Conservation (phyloP, 129 eudicot species). For the Rutidosis leptorrhynchoides region DNA sequence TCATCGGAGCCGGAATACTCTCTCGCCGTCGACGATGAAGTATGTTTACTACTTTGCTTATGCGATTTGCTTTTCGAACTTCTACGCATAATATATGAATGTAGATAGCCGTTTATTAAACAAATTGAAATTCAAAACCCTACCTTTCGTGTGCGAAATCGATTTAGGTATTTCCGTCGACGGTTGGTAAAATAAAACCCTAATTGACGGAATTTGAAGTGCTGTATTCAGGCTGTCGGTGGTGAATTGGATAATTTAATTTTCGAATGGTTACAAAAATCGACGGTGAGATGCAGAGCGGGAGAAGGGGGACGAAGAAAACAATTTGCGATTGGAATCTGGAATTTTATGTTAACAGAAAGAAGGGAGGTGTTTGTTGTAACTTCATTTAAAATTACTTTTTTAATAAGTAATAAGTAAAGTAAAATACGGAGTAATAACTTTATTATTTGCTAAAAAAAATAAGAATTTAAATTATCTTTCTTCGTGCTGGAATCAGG, state of each 20-base stretch:
- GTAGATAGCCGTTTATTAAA: neutral
- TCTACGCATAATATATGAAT: slow-evolving; percentile 52
- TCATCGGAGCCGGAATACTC: slow-evolving; percentile 81
- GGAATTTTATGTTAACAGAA: slow-evolving; percentile 13
- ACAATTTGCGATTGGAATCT: slow-evolving; percentile 29
- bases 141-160: slow-evolving; percentile 21
- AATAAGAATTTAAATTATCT: no score
- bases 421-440: no score
- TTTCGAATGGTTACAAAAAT: slow-evolving; percentile 18
- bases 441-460: no score
- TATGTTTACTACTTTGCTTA: slow-evolving; percentile 87
- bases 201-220: slow-evolving; percentile 8
- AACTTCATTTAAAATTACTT: no score
- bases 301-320: neutral
- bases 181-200: slow-evolving; percentile 26
- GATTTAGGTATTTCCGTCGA: slow-evolving; percentile 18
- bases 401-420: no score
- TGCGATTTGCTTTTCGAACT: slow-evolving; percentile 92
- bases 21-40: slow-evolving; percentile 37
- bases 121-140: slow-evolving; percentile 34
- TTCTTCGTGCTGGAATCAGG: no score
- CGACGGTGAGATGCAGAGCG: slow-evolving; percentile 28
- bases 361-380: slow-evolving; percentile 31
- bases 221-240: slow-evolving; percentile 17
- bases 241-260: slow-evolving; percentile 12